phyloP scores from a whole-genome alignment of 176 grass and related monocot genomes.

The Oryza nivara region DNA sequence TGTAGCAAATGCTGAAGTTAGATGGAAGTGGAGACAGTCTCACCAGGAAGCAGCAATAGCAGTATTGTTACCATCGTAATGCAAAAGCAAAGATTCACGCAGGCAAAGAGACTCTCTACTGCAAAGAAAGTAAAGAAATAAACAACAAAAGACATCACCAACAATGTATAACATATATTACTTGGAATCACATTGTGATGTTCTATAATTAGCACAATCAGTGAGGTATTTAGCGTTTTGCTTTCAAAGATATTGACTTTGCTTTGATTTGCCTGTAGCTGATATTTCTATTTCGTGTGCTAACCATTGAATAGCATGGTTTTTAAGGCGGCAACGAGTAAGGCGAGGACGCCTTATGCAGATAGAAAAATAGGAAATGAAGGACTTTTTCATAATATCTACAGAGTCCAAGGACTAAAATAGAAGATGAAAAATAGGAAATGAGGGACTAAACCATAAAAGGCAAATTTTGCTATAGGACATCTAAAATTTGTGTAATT shows the following conservation, averaged over 20 bases:
- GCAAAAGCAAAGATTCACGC: background rate
- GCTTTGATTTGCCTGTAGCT: background rate
- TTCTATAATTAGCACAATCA: too few species aligned
- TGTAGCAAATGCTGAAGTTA: constrained; percentile 35
- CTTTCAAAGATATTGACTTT: background rate
- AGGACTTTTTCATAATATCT: too few species aligned
- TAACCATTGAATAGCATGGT: background rate
- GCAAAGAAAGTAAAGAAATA: background rate
- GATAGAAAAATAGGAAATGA: too few species aligned
- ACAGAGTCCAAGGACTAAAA: too few species aligned
- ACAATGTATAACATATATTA: background rate
- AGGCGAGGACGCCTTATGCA: too few species aligned
- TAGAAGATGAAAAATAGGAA: too few species aligned
- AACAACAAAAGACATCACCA: background rate
- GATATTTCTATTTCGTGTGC: background rate
- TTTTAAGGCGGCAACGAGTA: too few species aligned
- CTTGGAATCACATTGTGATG: too few species aligned
- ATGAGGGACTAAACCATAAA: too few species aligned
- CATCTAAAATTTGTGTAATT: too few species aligned
- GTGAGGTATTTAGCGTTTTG: too few species aligned
- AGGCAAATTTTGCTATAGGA: too few species aligned
- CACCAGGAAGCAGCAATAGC: background rate
- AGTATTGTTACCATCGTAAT: background rate
- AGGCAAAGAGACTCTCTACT: background rate
- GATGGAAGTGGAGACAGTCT: constrained; percentile 3